Conservation (phyloP, 2,329 filamentous ascomycete genomes). For the Endocalyx cinctus region DNA sequence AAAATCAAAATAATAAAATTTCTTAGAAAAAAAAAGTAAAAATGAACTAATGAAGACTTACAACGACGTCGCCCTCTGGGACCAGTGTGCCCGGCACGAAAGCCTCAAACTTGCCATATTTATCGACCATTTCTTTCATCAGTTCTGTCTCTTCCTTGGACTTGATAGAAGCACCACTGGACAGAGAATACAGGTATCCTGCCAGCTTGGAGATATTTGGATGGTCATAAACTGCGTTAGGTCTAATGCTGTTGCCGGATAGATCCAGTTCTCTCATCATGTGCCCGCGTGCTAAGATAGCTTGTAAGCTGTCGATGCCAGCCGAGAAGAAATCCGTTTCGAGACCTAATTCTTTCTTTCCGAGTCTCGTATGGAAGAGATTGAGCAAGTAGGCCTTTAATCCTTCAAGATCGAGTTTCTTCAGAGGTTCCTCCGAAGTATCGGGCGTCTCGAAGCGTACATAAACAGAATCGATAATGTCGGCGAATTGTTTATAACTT, state of each 20-base stretch:
- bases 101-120: slow-evolving; percentile 31
- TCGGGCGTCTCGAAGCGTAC: slow-evolving; percentile 16
- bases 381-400: slow-evolving; percentile 10
- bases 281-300: slow-evolving; percentile 17
- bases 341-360: slow-evolving; percentile 8
- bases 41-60: no score
- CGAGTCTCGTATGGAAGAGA: slow-evolving; percentile 9
- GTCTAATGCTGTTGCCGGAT: slow-evolving; percentile 11
- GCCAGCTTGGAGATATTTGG: slow-evolving; percentile 19
- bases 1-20: not conserved
- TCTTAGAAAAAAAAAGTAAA: no score
- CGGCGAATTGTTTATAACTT: slow-evolving; percentile 43
- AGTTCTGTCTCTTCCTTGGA: slow-evolving; percentile 24
- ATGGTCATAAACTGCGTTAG: slow-evolving; percentile 28
- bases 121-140: slow-evolving; percentile 30
- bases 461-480: slow-evolving; percentile 43
- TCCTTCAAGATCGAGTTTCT: slow-evolving; percentile 2
- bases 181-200: slow-evolving; percentile 11
- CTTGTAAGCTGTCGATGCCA: slow-evolving; percentile 25
- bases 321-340: slow-evolving; percentile 24
- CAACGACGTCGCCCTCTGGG: slow-evolving; percentile 18
- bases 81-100: slow-evolving; percentile 14
- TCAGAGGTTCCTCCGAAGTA: slow-evolving; percentile 5
- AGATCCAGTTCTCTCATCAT: slow-evolving; percentile 22
- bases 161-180: no score